Percentiles rank a stretch among this genome's conserved stretches.
Evolutionary conservation across 768 basidiomycete genomes (phyloP).

Genomic region (Suillus subluteus): DNA sequence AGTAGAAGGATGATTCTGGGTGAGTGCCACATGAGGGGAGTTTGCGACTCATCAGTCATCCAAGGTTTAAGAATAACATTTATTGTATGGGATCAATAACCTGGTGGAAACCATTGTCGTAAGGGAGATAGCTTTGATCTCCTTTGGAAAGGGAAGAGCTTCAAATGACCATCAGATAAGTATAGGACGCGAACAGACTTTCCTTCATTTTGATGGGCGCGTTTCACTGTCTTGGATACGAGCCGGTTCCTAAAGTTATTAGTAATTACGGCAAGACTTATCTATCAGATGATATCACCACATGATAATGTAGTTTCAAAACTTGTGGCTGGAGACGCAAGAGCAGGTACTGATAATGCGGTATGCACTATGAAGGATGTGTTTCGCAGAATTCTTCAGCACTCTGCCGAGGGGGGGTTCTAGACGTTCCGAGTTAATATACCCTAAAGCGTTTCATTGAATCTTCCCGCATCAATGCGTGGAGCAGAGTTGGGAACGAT

Average conservation of each 20-base stretch:
- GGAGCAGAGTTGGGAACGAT: background rate
- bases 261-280: background rate
- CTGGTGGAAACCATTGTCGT: background rate
- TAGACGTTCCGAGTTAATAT: background rate
- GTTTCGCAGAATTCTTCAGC: background rate
- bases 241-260: background rate
- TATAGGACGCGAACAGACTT: background rate
- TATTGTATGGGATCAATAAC: background rate
- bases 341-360: background rate
- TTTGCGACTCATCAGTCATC: background rate
- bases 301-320: background rate
- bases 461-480: background rate
- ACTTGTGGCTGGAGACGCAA: background rate
- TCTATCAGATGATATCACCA: background rate
- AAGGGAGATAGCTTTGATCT: background rate
- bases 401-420: background rate
- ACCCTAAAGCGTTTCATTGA: background rate
- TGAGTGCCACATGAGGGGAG: background rate
- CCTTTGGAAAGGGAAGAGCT: constrained; percentile 1
- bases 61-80: background rate
- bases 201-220: background rate
- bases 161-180: background rate
- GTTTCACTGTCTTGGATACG: constrained; percentile 1
- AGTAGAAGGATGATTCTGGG: background rate
- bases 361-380: too few species aligned